These are phyloP conservation scores for Lipomyces yamanashiensis DNA, from an alignment of 805 yeast species.

Conservation along the genomic window DNA sequence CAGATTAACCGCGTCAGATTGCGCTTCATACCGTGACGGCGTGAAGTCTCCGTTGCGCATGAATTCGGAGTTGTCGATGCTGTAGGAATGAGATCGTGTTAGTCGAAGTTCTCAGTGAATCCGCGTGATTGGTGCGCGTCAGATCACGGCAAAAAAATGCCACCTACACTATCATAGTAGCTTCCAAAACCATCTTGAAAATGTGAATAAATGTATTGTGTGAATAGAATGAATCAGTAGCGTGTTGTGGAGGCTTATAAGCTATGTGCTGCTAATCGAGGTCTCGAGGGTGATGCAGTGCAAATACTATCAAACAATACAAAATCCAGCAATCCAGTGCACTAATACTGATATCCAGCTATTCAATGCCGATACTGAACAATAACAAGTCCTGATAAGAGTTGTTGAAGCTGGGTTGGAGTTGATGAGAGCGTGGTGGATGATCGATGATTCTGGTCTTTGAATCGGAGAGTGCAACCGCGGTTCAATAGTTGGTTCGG, in stretches of 20 bases:
- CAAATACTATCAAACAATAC: neutral
- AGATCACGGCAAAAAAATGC: neutral
- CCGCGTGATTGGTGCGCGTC: too few relatives aligned
- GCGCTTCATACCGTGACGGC: conserved; percentile 88
- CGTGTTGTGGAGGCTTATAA: neutral
- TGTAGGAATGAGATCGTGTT: conserved; percentile 21
- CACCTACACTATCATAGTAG: conserved; percentile 79
- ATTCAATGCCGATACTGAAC: too few relatives aligned
- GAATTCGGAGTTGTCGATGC: conserved; percentile 91
- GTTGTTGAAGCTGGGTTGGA: neutral
- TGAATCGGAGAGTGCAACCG: neutral
- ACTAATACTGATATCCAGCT: neutral
- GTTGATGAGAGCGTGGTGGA: neutral
- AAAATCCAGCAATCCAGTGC: neutral
- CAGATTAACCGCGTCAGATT: conserved; percentile 83
- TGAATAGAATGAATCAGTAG: neutral
- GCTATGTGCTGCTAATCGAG: neutral
- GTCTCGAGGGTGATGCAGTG: too few relatives aligned
- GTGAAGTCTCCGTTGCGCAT: conserved; percentile 95
- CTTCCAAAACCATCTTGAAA: conserved; percentile 74
- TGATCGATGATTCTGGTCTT: conserved; percentile 4
- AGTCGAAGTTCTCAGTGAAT: neutral
- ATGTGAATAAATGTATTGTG: neutral
- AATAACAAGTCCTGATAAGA: too few relatives aligned
- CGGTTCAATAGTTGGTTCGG: neutral